Evolutionary conservation across 2,329 filamentous ascomycete species (phyloP).

Genomic region (Metarhizium sp.): DNA sequence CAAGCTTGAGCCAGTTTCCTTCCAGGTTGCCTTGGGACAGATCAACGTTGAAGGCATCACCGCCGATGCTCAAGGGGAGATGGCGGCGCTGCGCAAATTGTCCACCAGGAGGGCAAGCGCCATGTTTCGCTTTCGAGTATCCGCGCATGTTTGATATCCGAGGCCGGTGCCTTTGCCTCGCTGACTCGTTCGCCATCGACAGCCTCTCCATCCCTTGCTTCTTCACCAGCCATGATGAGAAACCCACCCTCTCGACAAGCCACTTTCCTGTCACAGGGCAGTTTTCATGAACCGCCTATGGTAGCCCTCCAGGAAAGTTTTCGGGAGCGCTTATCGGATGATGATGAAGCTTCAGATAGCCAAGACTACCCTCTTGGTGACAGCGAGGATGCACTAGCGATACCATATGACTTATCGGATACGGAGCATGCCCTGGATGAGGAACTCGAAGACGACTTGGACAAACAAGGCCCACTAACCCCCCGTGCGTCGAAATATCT

Average conservation of each 20-base stretch:
- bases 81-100: slow-evolving; percentile 20
- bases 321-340: slow-evolving; percentile 13
- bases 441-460: slow-evolving; percentile 25
- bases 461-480: slow-evolving; percentile 34
- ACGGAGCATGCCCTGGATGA: slow-evolving; percentile 22
- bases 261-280: slow-evolving; percentile 18
- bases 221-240: slow-evolving; percentile 41
- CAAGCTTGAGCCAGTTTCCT: slow-evolving; percentile 45
- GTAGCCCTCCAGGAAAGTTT: slow-evolving; percentile 17
- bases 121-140: slow-evolving; percentile 55
- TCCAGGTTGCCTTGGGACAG: slow-evolving; percentile 55
- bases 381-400: slow-evolving; percentile 47
- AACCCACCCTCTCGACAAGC: slow-evolving; percentile 25
- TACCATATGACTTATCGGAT: slow-evolving; percentile 39
- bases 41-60: slow-evolving; percentile 61
- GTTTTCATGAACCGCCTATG: slow-evolving; percentile 15
- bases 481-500: slow-evolving; percentile 43
- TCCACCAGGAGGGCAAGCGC: slow-evolving; percentile 54
- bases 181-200: slow-evolving; percentile 48
- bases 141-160: slow-evolving; percentile 55
- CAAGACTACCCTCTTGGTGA: slow-evolving; percentile 27
- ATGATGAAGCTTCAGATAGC: slow-evolving; percentile 11
- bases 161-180: slow-evolving; percentile 55
- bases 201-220: slow-evolving; percentile 28
- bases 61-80: slow-evolving; percentile 19